Evolutionary conservation across 2,329 filamentous ascomycete genomes (phyloP), one percentile per base, ranked within the genome.

Genomic region (Trichoderma sp.): DNA sequence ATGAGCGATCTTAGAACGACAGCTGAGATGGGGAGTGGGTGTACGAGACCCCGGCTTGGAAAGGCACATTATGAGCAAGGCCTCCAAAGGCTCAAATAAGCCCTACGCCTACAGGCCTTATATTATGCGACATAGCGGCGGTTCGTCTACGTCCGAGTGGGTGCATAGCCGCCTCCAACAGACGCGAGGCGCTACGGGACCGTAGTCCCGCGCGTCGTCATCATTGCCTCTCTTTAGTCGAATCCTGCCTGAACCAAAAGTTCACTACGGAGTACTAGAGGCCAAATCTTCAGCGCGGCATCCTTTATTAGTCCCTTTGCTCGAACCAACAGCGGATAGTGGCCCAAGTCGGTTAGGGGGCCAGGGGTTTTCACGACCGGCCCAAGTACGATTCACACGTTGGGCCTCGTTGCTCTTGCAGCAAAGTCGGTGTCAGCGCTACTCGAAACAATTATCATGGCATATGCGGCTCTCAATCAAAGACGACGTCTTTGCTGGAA

Each of bases 181-280:
- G 29, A 18, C 56, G 59, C 68, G 27, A 56, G 65, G 29, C 68
- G 68, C 68, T 16, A 29, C 12, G 24, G 18, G 24, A 65, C 7
- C 9, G 33, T 33, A 31, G 56, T 60, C 50, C 50, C 27, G 67
- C 33, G 59, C 68, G 68, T 71, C 68, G 68, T 72, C 68, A 53
- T 72, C 68, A 7, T 38, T 41, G 68, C 68, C 68, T 60, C 68
- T 35, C 27, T 33, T 45, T 56, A 33, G 41, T 21, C 65, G 45
- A 56, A 63, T 62, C 27, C 68, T 50, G n/a, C 35, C 68, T 60
- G 16, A 29, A 14, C n/a, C 7, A 16, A 45, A 18, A 67, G 18
- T 18, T 35, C 12, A 18, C 35, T 45, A 41, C 33, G 11, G 8
- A 35, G 33, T 35, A 14, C 11, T 16, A 41, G 35, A 45, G 18